Conservation (phyloP, 305 asterid genomes). For the Solanum hybrid region DNA sequence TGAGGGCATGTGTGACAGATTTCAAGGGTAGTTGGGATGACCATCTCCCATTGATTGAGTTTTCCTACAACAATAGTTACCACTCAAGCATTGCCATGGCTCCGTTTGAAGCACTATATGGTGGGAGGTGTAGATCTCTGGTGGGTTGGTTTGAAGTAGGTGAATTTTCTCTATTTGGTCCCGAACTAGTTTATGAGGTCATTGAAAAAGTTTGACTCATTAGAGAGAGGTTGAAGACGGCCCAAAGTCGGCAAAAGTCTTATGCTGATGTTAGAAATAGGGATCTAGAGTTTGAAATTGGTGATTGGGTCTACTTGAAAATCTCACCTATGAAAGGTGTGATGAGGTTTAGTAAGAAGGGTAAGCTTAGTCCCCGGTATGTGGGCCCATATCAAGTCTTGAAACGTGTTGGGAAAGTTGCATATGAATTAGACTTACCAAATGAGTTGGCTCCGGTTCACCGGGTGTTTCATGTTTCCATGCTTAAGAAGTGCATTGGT, state of each 20-base stretch:
- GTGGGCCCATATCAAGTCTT: not conserved
- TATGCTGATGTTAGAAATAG: rapidly evolving
- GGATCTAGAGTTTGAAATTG: not conserved
- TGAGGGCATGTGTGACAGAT: not conserved
- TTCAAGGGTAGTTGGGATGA: not conserved
- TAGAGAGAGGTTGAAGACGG: not conserved
- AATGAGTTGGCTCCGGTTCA: not conserved
- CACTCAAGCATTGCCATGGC: not conserved
- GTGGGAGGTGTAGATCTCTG: not conserved
- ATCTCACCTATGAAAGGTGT: not conserved
- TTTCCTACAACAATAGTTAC: not conserved
- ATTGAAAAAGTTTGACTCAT: too few relatives aligned
- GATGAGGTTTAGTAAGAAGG: not conserved
- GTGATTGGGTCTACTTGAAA: not conserved
- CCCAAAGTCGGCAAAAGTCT: too few relatives aligned
- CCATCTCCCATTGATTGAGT: not conserved
- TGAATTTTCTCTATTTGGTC: too few relatives aligned
- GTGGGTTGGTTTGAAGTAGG: not conserved
- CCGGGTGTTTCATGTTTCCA: not conserved
- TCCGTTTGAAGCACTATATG: too few relatives aligned
- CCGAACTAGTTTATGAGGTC: not conserved
- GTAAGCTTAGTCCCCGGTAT: not conserved
- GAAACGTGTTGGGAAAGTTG: not conserved
- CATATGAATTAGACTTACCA: not conserved
- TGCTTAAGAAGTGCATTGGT: not conserved